Evolutionary conservation across 176 grass and related monocot species (phyloP), one percentile per base, ranked within the genome.

Genomic region (Zoysia japonica): DNA sequence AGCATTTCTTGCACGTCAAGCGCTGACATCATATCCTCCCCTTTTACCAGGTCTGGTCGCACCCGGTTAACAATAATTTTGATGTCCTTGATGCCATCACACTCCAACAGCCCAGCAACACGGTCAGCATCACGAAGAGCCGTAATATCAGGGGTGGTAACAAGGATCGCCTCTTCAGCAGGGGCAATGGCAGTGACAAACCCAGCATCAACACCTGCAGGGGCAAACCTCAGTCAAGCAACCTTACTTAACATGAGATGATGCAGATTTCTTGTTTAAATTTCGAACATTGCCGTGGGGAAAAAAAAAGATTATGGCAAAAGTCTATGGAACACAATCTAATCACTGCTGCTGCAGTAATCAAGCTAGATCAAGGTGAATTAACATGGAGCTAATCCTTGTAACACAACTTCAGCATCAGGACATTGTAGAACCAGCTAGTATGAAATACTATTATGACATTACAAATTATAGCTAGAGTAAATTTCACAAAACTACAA

Each of bases 1-100:
- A 98, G 88, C 96, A 98, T 98, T 73, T 98, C 92, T 66, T 94
- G 96, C 47, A 98, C 96, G 4, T 98, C 96, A 2, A 98, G 87
- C 0, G 91, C 92, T 15, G 95, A 98, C 95, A 98, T 98, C 95
- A 98, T 98, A 61, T 98, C 92, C 81, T 98, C 92, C 47, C 95
- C 91, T 19, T 79, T 86, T 9, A 98, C 89, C 11, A 98, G 67
- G 71, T 98, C 95, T 0, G 91, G 86, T 5, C 92, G 87, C 37
- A 98, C 95, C 47, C 92, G 81, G 79, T 98, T 98, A 10, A 98
- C 92, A 28, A 98, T 66, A 15, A 98, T 95, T 75, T 95, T 95
- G 63, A 98, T 93, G 56, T 98, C 96, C 47, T 91, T 93, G 81
- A 98, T 98, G 54, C 96, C 92, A 2, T 95, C 92, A 0, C 92